phyloP scores from a whole-genome alignment of 345 rosid genomes.

The Hibiscus syriacus region DNA sequence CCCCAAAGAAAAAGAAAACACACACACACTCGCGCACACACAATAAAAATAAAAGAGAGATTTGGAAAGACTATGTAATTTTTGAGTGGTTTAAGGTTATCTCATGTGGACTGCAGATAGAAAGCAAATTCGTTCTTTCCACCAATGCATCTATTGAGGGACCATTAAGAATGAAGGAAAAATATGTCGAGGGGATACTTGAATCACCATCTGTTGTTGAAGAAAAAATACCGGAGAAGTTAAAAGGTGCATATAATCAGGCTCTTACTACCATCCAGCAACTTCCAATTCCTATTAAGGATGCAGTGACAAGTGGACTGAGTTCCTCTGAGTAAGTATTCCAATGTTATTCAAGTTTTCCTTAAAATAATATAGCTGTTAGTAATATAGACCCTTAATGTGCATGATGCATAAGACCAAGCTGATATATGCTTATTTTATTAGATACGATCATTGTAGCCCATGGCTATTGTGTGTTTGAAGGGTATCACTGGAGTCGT shows the following conservation, averaged over 20 bases:
- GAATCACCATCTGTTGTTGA: constrained; percentile 75
- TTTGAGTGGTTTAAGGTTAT: not conserved
- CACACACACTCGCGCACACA: too few relatives aligned
- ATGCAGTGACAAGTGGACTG: constrained; percentile 57
- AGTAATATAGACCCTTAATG: not conserved
- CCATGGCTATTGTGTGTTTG: too few relatives aligned
- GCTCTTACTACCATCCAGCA: constrained; percentile 58
- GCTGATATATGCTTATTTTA: too few relatives aligned
- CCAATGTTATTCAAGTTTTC: not conserved
- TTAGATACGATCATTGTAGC: too few relatives aligned
- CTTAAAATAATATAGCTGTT: not conserved
- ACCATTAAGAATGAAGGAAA: constrained; percentile 87
- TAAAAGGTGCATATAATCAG: constrained; percentile 68
- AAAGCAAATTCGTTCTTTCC: constrained; percentile 59
- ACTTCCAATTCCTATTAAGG: constrained; percentile 69
- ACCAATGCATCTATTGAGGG: constrained; percentile 74
- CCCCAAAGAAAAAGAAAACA: too few relatives aligned
- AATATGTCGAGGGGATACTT: constrained; percentile 65
- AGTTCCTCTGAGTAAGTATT: constrained; percentile 72
- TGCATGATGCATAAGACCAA: not conserved
- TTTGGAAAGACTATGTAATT: not conserved
- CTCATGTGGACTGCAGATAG: constrained; percentile 52
- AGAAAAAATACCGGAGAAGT: constrained; percentile 78
- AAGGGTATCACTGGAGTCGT: not conserved
- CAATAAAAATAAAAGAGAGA: too few relatives aligned